Evolutionary conservation across 805 yeast genomes (phyloP).

Genomic region (Metschnikowia drakensbergensis): DNA sequence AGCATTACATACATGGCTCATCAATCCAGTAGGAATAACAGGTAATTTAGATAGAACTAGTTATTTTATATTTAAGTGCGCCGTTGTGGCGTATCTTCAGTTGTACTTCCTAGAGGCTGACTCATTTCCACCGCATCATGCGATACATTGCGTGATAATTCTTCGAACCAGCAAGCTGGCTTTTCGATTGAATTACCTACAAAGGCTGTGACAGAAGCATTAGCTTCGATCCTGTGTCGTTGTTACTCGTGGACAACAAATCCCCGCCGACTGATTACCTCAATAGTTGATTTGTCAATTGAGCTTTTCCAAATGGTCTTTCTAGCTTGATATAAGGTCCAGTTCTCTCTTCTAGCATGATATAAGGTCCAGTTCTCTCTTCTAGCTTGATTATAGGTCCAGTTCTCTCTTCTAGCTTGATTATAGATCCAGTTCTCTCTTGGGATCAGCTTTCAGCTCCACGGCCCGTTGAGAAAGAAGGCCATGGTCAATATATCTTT

Average conservation of each 20-base stretch:
- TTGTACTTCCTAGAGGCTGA: neutral
- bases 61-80: too few relatives aligned
- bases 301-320: conserved; percentile 70
- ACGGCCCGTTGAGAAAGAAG: too few relatives aligned
- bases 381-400: too few relatives aligned
- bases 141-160: neutral
- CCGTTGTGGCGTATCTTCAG: too few relatives aligned
- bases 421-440: too few relatives aligned
- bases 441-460: too few relatives aligned
- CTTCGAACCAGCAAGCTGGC: conserved; percentile 21
- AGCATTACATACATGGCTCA: too few relatives aligned
- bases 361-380: too few relatives aligned
- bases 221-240: conserved; percentile 31
- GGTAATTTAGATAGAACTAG: too few relatives aligned
- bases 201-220: conserved; percentile 25
- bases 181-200: conserved; percentile 25
- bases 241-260: conserved; percentile 25
- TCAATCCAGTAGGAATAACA: too few relatives aligned
- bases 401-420: too few relatives aligned
- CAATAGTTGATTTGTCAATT: conserved; percentile 71
- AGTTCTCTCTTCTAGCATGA: conserved; percentile 83
- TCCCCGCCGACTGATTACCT: conserved; percentile 27
- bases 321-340: conserved; percentile 69
- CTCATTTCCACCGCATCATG: neutral
- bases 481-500: too few relatives aligned